A percentile compares a stretch with the other conserved stretches of the same genome.
Conservation (phyloP, 331 rosid genomes). For the Spiraea crenata region DNA sequence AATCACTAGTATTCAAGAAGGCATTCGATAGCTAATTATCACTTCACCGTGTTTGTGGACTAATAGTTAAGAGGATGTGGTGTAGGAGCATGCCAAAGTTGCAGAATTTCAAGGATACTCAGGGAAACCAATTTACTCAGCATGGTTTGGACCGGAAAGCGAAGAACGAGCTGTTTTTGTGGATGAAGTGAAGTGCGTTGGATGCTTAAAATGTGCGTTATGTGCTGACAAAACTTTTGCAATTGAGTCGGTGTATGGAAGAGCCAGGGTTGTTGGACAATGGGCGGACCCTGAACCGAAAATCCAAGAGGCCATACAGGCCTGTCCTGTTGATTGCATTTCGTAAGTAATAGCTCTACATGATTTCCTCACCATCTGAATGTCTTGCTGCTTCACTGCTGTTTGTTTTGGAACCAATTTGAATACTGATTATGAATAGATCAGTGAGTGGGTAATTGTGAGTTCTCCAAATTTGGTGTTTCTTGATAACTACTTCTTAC, state of each 20-base stretch:
- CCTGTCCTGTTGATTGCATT: conserved; percentile 95
- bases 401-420: too few relatives aligned
- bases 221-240: conserved; percentile 87
- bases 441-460: too few relatives aligned
- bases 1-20: too few relatives aligned
- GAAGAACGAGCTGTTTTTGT: conserved; percentile 85
- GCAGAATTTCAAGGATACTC: conserved; percentile 79
- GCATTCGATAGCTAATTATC: neutral
- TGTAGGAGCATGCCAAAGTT: conserved; percentile 78
- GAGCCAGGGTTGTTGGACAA: conserved; percentile 95
- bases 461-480: too few relatives aligned
- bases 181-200: conserved; percentile 84
- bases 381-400: too few relatives aligned
- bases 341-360: conserved; percentile 49
- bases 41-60: too few relatives aligned
- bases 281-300: conserved; percentile 85
- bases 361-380: neutral
- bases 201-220: conserved; percentile 90
- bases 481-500: too few relatives aligned
- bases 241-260: conserved; percentile 82
- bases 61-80: neutral
- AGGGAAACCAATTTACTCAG: conserved; percentile 79
- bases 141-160: conserved; percentile 68
- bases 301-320: conserved; percentile 67
- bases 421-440: too few relatives aligned